Evolutionary conservation across 2,329 filamentous ascomycete species (phyloP), one percentile per base, ranked within the genome.

Genomic region (Colletotrichum spaethianum): DNA sequence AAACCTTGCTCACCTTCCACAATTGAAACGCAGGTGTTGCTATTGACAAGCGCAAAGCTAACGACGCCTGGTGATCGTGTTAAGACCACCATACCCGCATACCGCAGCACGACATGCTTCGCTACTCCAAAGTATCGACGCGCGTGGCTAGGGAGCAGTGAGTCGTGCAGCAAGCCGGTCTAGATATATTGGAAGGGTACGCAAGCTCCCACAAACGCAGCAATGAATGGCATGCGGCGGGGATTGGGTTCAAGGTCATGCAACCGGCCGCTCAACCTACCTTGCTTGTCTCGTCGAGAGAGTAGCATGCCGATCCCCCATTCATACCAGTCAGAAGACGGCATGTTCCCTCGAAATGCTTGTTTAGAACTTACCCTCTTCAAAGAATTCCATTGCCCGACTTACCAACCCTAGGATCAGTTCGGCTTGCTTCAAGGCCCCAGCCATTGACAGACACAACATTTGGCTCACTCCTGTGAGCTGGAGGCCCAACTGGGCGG

Each of bases 1-100:
- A 53, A 50, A 52, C 56, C 56, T 57, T 68, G 57, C 23, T 46
- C 33, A 53, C 53, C 65, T 64, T 69, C 38, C 44, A 53, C 23
- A 44, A 31, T 60, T 50, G 59, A 53, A 36, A 53, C 42, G 18
- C 16, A 20, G 9, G 4, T 18, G 59, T 11, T 57, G 36, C 23
- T 23, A 31, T 42, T 68, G 40, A 31, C 50, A 33, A 31, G 42
- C 40, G 33, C n/a, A n/a, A 28, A 31, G 20, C n/a, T 20, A n/a
- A 28, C 28, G 50, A 26, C 42, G 62, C 48, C 56, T 56, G 48
- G 46, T 50, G n/a, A 16, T 31, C 36, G 8, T 38, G 36, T 50
- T 33, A 48, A 56, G 11, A 20, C 56, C 23, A 20, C 26, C 38
- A 60, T 31, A 42, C 33, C 23, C 26, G 23, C 5, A 11, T 60